Percentiles rank a stretch among this genome's conserved stretches.
Conservation (phyloP, 768 basidiomycete genomes). For the Chalciporus piperatus region DNA sequence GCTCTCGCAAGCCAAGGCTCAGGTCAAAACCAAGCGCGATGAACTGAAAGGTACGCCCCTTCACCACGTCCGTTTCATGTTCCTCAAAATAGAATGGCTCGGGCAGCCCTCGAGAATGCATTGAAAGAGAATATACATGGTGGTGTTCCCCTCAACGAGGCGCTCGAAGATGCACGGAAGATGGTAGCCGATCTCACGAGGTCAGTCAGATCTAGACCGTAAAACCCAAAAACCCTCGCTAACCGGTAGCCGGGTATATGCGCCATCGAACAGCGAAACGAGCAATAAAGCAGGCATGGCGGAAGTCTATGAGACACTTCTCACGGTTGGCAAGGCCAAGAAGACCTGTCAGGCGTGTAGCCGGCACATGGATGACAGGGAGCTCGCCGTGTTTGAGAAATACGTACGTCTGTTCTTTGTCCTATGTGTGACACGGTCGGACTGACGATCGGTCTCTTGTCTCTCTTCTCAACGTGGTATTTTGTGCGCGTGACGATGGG, state of each 20-base stretch:
- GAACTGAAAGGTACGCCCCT: slow-evolving; percentile 55
- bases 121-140: slow-evolving; percentile 40
- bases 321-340: slow-evolving; percentile 57
- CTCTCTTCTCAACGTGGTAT: too few relatives aligned
- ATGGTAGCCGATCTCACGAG: slow-evolving; percentile 16
- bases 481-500: too few relatives aligned
- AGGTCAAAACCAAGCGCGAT: slow-evolving; percentile 58
- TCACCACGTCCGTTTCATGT: neutral
- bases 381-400: slow-evolving; percentile 62
- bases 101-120: slow-evolving; percentile 40
- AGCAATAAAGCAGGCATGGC: slow-evolving; percentile 34
- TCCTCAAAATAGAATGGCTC: neutral
- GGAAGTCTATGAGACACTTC: slow-evolving; percentile 51
- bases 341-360: slow-evolving; percentile 77
- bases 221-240: neutral
- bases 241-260: neutral
- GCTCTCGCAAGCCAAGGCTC: slow-evolving; percentile 55
- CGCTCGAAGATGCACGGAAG: slow-evolving; percentile 39
- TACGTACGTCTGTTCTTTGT: slow-evolving; percentile 44
- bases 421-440: neutral
- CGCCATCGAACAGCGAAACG: slow-evolving; percentile 12
- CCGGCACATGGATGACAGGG: slow-evolving; percentile 56
- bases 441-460: too few relatives aligned
- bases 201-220: slow-evolving; percentile 4
- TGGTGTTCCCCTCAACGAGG: slow-evolving; percentile 43